Evolutionary conservation across 495 filamentous ascomycete species (phyloP).

Genomic region (Lophium mytilinum): DNA sequence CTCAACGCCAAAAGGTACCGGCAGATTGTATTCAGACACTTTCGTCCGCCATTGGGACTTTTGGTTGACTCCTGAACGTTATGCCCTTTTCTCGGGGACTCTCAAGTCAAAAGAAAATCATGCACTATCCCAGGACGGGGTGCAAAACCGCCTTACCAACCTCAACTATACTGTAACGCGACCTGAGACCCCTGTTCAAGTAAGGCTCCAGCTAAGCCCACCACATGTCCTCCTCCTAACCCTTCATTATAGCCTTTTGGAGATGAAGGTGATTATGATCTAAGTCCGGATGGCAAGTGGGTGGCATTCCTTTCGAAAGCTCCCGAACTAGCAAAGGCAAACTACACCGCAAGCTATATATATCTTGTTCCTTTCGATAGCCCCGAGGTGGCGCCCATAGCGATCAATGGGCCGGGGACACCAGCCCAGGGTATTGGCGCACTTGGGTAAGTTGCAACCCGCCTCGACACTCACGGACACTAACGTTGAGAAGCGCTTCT

Average conservation of each 20-base stretch:
- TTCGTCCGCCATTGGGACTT: conserved; percentile 74
- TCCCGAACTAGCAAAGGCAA: conserved; percentile 63
- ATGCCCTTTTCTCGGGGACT: conserved; percentile 41
- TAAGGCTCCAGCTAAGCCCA: no score
- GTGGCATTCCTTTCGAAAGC: conserved; percentile 80
- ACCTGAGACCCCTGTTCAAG: conserved; percentile 39
- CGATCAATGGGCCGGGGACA: conserved; percentile 39
- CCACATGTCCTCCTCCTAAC: no score
- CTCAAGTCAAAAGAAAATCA: conserved; percentile 26
- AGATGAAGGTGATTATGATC: conserved; percentile 48
- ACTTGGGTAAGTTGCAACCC: no score
- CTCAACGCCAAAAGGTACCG: conserved; percentile 48
- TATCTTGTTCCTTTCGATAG: conserved; percentile 59
- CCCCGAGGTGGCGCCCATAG: not conserved
- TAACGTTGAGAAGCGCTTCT: conserved; percentile 50
- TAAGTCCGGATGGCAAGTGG: conserved; percentile 39
- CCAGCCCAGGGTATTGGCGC: conserved; percentile 28
- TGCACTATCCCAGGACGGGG: conserved; percentile 9
- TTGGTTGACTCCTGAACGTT: conserved; percentile 47
- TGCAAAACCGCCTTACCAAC: conserved; percentile 39
- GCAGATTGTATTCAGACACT: conserved; percentile 58
- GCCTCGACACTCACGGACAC: no score
- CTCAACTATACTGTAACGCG: conserved; percentile 34
- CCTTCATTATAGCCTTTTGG: conserved; percentile 41
- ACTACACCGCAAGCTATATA: conserved; percentile 70